These are phyloP conservation scores for Delitschia confertaspora DNA, from an alignment of 495 filamentous ascomycete species.

Conservation along the genomic window DNA sequence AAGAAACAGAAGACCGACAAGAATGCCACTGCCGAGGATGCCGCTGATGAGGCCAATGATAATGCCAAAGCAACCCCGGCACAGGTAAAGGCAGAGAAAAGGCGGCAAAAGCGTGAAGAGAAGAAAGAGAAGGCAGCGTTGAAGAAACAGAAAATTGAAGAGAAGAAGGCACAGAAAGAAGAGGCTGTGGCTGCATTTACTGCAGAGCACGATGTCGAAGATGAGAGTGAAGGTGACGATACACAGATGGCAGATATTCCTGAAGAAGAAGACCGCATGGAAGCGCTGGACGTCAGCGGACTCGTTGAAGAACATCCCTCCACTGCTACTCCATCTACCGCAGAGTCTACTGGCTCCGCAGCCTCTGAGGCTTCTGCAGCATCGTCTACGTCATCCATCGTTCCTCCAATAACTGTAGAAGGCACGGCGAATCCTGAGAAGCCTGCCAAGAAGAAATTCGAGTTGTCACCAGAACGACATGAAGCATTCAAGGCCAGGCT, in stretches of 20 bases:
- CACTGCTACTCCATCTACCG: conserved; percentile 19
- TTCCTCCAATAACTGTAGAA: conserved; percentile 25
- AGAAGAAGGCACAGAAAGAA: conserved; percentile 32
- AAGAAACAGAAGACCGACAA: conserved; percentile 39
- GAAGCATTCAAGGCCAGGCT: conserved; percentile 65
- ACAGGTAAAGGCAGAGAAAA: conserved; percentile 30
- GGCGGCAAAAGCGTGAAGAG: conserved; percentile 33
- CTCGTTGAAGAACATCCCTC: conserved; percentile 24
- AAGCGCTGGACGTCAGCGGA: conserved; percentile 31
- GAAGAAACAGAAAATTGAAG: conserved; percentile 38
- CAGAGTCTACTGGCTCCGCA: conserved; percentile 31
- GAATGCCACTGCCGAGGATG: conserved; percentile 33
- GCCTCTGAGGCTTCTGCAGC: conserved; percentile 28
- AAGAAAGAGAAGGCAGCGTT: conserved; percentile 43
- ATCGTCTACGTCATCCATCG: conserved; percentile 14
- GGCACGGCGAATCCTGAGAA: conserved; percentile 37
- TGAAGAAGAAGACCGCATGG: conserved; percentile 12
- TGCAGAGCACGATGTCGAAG: conserved; percentile 7
- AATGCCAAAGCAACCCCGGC: conserved; percentile 32
- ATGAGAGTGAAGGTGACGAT: conserved; percentile 9
- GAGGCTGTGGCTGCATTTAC: conserved; percentile 11
- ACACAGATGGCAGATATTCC: conserved; percentile 2
- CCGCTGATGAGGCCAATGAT: conserved; percentile 31
- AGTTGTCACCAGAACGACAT: conserved; percentile 43
- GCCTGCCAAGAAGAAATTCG: conserved; percentile 35